phyloP scores from a whole-genome alignment of 805 yeast species.

The Spathaspora gorwiae region DNA sequence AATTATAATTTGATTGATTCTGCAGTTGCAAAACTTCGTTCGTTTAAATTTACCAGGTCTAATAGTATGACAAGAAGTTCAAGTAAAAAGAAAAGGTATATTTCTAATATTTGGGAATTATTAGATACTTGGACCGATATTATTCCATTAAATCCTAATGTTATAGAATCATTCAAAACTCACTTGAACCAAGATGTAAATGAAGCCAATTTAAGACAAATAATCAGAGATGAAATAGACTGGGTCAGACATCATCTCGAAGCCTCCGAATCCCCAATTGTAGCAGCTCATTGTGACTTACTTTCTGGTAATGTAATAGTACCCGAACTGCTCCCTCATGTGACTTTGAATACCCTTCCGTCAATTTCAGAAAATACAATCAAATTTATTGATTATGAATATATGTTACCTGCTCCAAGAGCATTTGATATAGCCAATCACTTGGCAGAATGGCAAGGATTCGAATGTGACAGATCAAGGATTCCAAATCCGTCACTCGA shows the following conservation, averaged over 20 bases:
- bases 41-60: conserved; percentile 3
- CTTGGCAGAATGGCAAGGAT: conserved; percentile 80
- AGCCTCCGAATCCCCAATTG: conserved; percentile 45
- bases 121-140: conserved; percentile 59
- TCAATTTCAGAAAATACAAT: conserved; percentile 34
- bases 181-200: conserved; percentile 21
- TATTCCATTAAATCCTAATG: conserved; percentile 48
- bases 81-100: conserved; percentile 22
- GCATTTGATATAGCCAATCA: conserved; percentile 75
- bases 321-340: conserved; percentile 31
- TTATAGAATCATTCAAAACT: conserved; percentile 30
- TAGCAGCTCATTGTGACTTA: conserved; percentile 67
- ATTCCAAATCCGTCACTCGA: conserved; percentile 49
- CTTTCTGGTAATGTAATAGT: conserved; percentile 70
- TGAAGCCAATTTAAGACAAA: conserved; percentile 26
- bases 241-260: conserved; percentile 42
- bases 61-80: background rate
- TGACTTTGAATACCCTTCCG: conserved; percentile 12
- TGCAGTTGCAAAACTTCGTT: conserved; percentile 38
- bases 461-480: conserved; percentile 57
- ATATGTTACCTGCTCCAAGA: conserved; percentile 66
- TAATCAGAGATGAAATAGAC: conserved; percentile 45
- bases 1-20: conserved; percentile 43
- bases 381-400: conserved; percentile 67
- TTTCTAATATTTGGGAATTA: conserved; percentile 55